These are phyloP conservation scores for Beauveria sp. DNA, from an alignment of 2,329 filamentous ascomycete species.

Conservation along the genomic window DNA sequence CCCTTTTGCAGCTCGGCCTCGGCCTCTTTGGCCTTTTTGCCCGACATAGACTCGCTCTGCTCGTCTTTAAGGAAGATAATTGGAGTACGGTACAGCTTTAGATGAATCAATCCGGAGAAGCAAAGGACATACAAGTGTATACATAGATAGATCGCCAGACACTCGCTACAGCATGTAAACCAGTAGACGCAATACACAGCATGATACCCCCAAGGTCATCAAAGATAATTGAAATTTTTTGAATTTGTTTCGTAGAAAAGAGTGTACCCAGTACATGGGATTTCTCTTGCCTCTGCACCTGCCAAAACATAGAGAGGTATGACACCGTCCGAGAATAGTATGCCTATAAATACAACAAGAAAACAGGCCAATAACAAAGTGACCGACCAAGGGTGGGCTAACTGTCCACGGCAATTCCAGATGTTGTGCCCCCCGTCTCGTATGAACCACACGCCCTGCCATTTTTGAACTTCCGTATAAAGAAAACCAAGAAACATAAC, in stretches of 20 bases:
- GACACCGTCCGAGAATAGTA: constrained; percentile 6
- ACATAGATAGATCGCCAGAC: neutral
- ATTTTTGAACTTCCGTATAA: neutral
- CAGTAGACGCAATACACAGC: neutral
- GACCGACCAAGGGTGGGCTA: neutral
- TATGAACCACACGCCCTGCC: neutral
- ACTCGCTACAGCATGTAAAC: neutral
- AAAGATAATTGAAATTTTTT: neutral
- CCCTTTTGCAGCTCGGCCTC: constrained; percentile 66
- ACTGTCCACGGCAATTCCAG: neutral
- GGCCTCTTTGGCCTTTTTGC: constrained; percentile 81
- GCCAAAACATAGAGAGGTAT: neutral
- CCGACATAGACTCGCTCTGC: constrained; percentile 74
- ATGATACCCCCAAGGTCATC: neutral
- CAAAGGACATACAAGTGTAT: neutral
- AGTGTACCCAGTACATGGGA: neutral
- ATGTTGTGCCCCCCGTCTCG: neutral
- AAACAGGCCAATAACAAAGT: constrained; percentile 6
- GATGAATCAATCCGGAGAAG: neutral
- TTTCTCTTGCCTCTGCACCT: neutral
- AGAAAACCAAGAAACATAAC: neutral
- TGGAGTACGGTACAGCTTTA: constrained; percentile 33
- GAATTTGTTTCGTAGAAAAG: neutral
- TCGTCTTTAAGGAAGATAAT: constrained; percentile 91
- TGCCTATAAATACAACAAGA: constrained; percentile 14